Evolutionary conservation across 805 yeast genomes (phyloP), one percentile per base, ranked within the genome.

Genomic region (Pichia paraexigua): DNA sequence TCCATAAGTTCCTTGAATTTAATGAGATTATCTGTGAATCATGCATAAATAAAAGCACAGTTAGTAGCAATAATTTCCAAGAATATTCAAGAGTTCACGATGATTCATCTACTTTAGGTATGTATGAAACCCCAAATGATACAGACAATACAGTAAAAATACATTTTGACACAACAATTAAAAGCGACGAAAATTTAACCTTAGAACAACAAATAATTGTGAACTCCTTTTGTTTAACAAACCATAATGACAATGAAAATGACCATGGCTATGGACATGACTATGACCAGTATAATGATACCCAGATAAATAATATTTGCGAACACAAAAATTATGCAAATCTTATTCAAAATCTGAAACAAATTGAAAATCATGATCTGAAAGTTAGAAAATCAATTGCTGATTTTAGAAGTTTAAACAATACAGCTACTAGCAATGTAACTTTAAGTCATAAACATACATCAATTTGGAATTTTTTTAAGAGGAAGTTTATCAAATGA

Each of bases 381-480:
- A 32, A 10, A n/a, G 10, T 50, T 13, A 18, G 53, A 28, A 49
- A 50, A 37, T 50, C 53, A 6, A 46, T 50, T 13, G 47, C 50
- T 1, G 53, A 50, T 35, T 50, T 50, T 20, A 22, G 49, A 32
- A 17, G 17, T n/a, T 40, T 30, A 7, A 24, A 17, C 5, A 18
- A 6, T 30, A 30, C 7, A 10, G 12, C 11, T 5, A 27, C 5
- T 27, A 30, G 13, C 13, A 30, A 30, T 13, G 12, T 4, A 9
- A 5, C n/a, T 30, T 12, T 30, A 1, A 35, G 10, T 3, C 12
- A 43, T 21, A 20, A 43, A 9, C 4, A 43, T 37, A 20, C 13
- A 4, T 30, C 47, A 11, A 3, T 48, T 21, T 48, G 51, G 51
- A 25, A n/a, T 15, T 11, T 27, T n/a, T 6, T 48, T 13, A 48